Conservation (phyloP, 352 stramenopile species). For the Pythium plurisporium region DNA sequence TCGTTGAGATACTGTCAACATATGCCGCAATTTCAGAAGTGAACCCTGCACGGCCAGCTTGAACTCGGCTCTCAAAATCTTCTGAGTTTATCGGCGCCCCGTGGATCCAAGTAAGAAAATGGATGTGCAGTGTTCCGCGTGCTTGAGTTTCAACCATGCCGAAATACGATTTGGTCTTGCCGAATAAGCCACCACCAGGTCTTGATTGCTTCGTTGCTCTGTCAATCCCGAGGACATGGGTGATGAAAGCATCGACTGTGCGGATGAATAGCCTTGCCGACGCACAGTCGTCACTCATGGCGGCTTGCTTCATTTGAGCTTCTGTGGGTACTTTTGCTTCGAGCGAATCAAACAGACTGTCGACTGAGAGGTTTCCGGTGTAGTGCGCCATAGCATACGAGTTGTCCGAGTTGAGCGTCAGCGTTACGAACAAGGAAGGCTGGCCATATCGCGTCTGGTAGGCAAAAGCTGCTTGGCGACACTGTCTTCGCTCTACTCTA, state of each 20-base stretch:
- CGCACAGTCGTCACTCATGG: slow-evolving; percentile 17
- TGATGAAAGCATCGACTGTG: slow-evolving; percentile 12
- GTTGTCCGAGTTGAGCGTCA: slow-evolving; percentile 17
- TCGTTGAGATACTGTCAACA: background rate
- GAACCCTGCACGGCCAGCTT: too few relatives aligned
- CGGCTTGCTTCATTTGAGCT: slow-evolving; percentile 9
- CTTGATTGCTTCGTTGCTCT: background rate
- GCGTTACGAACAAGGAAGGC: slow-evolving; percentile 15
- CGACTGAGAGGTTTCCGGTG: slow-evolving; percentile 6
- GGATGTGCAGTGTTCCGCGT: slow-evolving; percentile 9
- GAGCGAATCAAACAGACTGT: slow-evolving; percentile 8
- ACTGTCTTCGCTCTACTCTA: slow-evolving; percentile 13
- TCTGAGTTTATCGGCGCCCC: background rate
- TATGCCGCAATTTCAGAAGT: background rate
- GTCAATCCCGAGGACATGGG: slow-evolving; percentile 7
- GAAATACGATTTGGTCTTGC: slow-evolving; percentile 10
- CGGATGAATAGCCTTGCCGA: slow-evolving; percentile 12
- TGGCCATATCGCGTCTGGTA: slow-evolving; percentile 20
- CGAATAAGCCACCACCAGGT: slow-evolving; percentile 3
- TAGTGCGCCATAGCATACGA: slow-evolving; percentile 15
- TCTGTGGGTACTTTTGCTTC: background rate
- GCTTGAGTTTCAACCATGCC: slow-evolving; percentile 18
- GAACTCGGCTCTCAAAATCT: too few relatives aligned
- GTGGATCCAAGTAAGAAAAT: slow-evolving; percentile 10
- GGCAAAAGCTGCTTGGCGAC: slow-evolving; percentile 17